phyloP scores from a whole-genome alignment of 2,329 filamentous ascomycete species.

The Hymenoscyphus scutula region DNA sequence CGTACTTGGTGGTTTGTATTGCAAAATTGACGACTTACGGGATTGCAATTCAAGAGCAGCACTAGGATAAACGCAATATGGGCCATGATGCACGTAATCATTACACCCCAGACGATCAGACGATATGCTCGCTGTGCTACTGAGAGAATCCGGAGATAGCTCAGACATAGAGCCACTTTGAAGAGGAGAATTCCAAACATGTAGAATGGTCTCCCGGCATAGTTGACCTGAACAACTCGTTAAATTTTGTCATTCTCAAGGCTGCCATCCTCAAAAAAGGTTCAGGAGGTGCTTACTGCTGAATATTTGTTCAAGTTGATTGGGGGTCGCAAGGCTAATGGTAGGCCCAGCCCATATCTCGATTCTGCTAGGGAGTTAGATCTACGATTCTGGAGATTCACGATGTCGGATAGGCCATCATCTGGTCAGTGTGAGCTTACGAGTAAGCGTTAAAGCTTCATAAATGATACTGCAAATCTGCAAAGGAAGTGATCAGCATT shows the following conservation, averaged over 20 bases:
- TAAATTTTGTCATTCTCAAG: neutral
- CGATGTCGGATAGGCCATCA: neutral
- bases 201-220: conserved; percentile 18
- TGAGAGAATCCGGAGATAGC: conserved; percentile 19
- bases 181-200: conserved; percentile 16
- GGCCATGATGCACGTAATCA: neutral
- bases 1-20: neutral
- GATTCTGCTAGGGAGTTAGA: conserved; percentile 2
- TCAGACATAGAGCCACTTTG: conserved; percentile 19
- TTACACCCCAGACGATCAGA: neutral
- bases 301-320: conserved; percentile 2
- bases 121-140: conserved; percentile 7
- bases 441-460: conserved; percentile 1
- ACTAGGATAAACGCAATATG: neutral
- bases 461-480: conserved; percentile 4
- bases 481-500: neutral
- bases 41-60: neutral
- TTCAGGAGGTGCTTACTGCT: neutral
- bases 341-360: conserved; percentile 6
- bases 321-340: neutral
- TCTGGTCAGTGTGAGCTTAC: conserved; percentile 1
- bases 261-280: neutral
- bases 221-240: conserved; percentile 12
- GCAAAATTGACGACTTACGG: neutral
- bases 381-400: neutral